Evolutionary conservation across 2,329 filamentous ascomycete genomes (phyloP), one percentile per base, ranked within the genome.

Genomic region (Pseudocercospora cruenta): DNA sequence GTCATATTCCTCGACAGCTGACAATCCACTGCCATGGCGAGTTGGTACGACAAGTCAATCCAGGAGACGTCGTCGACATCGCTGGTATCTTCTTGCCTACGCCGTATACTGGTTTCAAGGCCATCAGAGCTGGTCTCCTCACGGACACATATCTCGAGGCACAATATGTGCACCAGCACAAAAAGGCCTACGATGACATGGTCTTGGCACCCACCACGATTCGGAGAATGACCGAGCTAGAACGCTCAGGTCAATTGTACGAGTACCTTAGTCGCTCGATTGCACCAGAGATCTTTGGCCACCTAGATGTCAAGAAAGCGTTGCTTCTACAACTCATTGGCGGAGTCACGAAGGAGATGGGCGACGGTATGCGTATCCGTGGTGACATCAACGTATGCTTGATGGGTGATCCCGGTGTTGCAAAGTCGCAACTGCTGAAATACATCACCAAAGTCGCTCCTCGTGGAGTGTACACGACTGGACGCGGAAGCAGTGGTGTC

Each of bases 341-440:
- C 68, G 95, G 95, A 82, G 94, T 97, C 1, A 95, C 90, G 3
- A 99, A 99, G 80, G 90, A 95, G 76, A 96, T 98, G 87, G 93
- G 93, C 60, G 95, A 99, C 76, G 95, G 95, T 67, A 98, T 99
- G 95, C 91, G 93, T 75, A 99, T 99, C 78, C 93, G 95, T 85
- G 95, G 95, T 74, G 95, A 99, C 77, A 96, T 99, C 84, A 99
- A 99, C 81, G 90, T 99, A 69, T 98, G 95, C 79, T 83, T 99
- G 76, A 99, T 99, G 95, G 95, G 95, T 85, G 95, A 99, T 76
- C 95, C 95, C 78, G 95, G 95, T 92, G 95, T 99, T 77, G 95
- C 95, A 82, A 99, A 99, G 83, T 99, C 95, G 43, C 95, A 99
- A 83, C 83, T 99, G 71, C 86, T 99, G 71, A 98, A 97, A 82